Base-by-base conservation (phyloP, 352 stramenopile genomes). In the Phytophthora pluvialis region DNA sequence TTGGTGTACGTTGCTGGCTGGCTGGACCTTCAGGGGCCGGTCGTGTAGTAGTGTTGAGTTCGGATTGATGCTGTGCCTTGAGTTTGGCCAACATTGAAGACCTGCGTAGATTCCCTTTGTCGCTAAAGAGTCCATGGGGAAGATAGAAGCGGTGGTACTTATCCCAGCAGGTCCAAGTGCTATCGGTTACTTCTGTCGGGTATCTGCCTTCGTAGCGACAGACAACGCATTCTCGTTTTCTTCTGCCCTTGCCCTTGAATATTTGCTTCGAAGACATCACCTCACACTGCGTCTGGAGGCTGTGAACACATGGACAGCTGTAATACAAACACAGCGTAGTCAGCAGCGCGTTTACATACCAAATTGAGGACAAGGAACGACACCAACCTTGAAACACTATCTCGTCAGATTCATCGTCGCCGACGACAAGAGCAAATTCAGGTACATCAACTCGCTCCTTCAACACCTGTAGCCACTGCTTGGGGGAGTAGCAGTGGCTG, bases 401-500 rank as follows among this genome's bases (percentile, higher is more conserved):
- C 67, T 99, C 98, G 64, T 99, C 97, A 39, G 96, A 98, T 33
- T 97, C 93, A 64, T 99, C 98, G 73, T 99, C 98, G 29, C 98
- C 98, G n/a, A 98, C 79, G 21, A 94, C 90, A 43, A 99, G 81
- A 0, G 96, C 79, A 80, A 99, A 99, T 38, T 99, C 97, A 10
- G 97, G 78, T 3, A 85, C 72, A 26, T 80, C 65, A 3, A 89
- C 63, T 29, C 80, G 71, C 9, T 88, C 76, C 28, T 89, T 88
- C 31, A 90, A 55, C 26, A 83, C 72, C 5, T 72, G 65, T n/a
- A 92, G 33, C 9, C 5, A 6, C 35, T 40, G 10, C 9, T 16
- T 9, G 35, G 10, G 10, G 35, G 12, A 12, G 35, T 40, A 16
- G 8, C 11, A 6, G 8, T 12, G 2, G 4, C 35, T 6, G 35